phyloP scores from a whole-genome alignment of 164 flowering plant species.

The Kalanchoe fedtschenkoi region DNA sequence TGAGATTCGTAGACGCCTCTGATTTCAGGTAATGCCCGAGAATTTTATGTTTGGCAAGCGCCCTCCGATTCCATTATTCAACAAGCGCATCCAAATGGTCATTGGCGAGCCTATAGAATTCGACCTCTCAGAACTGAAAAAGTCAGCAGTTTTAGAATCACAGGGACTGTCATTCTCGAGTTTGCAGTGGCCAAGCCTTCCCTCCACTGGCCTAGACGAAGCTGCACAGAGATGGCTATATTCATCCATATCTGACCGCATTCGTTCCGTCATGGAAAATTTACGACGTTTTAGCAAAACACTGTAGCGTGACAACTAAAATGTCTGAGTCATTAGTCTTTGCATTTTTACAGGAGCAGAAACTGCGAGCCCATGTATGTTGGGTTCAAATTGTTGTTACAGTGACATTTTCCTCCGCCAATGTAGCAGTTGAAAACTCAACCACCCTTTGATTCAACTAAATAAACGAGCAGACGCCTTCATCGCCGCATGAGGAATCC shows the following conservation, averaged over 20 bases:
- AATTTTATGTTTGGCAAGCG: slow-evolving; percentile 59
- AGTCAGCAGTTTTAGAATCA: slow-evolving; percentile 42
- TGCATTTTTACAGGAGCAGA: too few species aligned
- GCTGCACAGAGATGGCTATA: slow-evolving; percentile 74
- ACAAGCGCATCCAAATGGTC: slow-evolving; percentile 43
- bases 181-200: slow-evolving; percentile 42
- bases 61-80: slow-evolving; percentile 70
- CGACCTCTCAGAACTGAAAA: slow-evolving; percentile 51
- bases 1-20: background rate
- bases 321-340: background rate
- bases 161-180: slow-evolving; percentile 15
- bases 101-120: slow-evolving; percentile 86
- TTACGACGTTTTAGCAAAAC: slow-evolving; percentile 31
- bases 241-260: slow-evolving; percentile 50
- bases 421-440: too few species aligned
- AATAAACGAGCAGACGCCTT: too few species aligned
- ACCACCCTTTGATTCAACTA: too few species aligned
- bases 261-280: slow-evolving; percentile 57
- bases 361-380: too few species aligned
- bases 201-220: slow-evolving; percentile 43
- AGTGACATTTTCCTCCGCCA: too few species aligned
- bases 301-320: background rate
- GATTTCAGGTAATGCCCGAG: slow-evolving; percentile 89
- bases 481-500: too few species aligned
- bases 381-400: too few species aligned